Conservation (phyloP, 2,329 filamentous ascomycete species). For the Chalaropsis thielavioides region DNA sequence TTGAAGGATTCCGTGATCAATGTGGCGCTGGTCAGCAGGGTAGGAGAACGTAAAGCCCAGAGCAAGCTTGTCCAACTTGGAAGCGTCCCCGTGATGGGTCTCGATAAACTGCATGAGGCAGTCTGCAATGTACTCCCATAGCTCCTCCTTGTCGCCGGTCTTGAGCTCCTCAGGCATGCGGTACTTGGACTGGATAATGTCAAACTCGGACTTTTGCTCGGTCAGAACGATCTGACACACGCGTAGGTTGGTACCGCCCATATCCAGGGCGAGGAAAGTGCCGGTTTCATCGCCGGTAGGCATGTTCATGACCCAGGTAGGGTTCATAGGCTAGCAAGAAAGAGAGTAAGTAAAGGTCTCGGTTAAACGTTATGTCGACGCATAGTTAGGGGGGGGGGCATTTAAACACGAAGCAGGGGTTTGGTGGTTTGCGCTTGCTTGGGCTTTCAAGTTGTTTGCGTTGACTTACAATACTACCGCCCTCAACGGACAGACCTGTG, state of each 20-base stretch:
- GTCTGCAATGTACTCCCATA: conserved; percentile 92
- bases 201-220: conserved; percentile 76
- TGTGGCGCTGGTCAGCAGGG: conserved; percentile 82
- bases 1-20: conserved; percentile 83
- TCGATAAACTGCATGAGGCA: conserved; percentile 84
- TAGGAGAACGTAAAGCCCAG: conserved; percentile 96
- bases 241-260: conserved; percentile 91
- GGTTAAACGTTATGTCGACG: background rate
- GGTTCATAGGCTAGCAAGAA: conserved; percentile 74
- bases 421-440: background rate
- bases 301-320: conserved; percentile 87
- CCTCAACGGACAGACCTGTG: conserved; percentile 47
- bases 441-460: background rate
- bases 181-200: conserved; percentile 94
- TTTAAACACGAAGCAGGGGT: background rate
- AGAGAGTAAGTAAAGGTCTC: background rate
- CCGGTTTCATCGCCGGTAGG: conserved; percentile 78
- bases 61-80: conserved; percentile 50
- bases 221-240: conserved; percentile 87
- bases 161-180: conserved; percentile 88
- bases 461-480: conserved; percentile 76
- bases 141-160: conserved; percentile 65
- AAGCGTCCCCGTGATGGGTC: conserved; percentile 58
- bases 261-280: conserved; percentile 78
- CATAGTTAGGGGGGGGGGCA: background rate